Percentiles rank a stretch among this genome's conserved stretches.
phyloP scores from a whole-genome alignment of 164 flowering plant genomes.

The Pachysandra terminalis region DNA sequence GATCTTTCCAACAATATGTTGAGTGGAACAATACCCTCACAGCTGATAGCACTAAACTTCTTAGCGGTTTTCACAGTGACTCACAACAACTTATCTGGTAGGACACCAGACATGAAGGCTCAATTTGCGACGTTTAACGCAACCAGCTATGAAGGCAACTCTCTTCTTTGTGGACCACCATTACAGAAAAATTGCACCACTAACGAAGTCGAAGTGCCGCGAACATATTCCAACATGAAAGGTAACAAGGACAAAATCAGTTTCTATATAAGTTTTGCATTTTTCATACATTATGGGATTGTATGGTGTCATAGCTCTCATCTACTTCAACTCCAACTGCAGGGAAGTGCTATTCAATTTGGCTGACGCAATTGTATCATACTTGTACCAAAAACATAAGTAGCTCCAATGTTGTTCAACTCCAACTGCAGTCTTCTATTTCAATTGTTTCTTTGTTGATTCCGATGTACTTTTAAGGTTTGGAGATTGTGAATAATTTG shows the following conservation, averaged over 20 bases:
- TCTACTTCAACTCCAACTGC: conserved; percentile 1
- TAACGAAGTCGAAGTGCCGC: neutral
- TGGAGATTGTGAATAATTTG: too few relatives aligned
- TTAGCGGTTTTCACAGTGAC: too few relatives aligned
- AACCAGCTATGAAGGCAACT: conserved; percentile 20
- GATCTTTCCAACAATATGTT: conserved; percentile 25
- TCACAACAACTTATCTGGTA: too few relatives aligned
- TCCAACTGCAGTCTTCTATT: too few relatives aligned
- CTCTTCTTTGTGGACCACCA: conserved; percentile 26
- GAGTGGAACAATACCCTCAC: too few relatives aligned
- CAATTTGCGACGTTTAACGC: conserved; percentile 23
- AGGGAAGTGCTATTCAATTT: too few relatives aligned
- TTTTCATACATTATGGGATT: neutral
- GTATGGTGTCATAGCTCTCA: neutral
- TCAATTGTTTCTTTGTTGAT: neutral
- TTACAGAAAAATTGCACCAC: conserved; percentile 1
- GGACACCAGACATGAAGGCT: conserved; percentile 3
- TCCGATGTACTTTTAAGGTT: too few relatives aligned
- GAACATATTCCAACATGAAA: neutral
- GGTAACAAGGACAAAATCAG: neutral
- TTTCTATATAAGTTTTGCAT: conserved; percentile 4
- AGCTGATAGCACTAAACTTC: too few relatives aligned
- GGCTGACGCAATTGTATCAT: too few relatives aligned
- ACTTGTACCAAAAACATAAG: too few relatives aligned
- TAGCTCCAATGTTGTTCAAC: too few relatives aligned